Evolutionary conservation across 495 filamentous ascomycete species (phyloP).

Genomic region (Evernia prunastri): DNA sequence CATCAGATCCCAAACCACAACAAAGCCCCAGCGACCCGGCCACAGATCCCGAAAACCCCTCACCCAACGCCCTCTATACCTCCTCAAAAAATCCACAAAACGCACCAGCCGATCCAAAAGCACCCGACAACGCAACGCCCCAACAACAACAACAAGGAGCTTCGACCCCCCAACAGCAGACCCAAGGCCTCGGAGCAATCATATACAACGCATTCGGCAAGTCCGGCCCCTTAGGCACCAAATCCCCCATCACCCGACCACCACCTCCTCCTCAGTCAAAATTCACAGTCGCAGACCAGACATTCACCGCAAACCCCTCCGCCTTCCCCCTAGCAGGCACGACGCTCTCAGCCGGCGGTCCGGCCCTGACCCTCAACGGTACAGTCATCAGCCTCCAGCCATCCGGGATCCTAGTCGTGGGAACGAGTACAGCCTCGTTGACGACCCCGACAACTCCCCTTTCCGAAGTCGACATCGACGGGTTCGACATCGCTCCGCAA

Average conservation of each 20-base stretch:
- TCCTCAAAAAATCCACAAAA: not conserved
- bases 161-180: not conserved
- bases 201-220: constrained; percentile 7
- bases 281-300: constrained; percentile 16
- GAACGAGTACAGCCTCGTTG: not conserved
- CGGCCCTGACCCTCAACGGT: constrained; percentile 8
- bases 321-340: constrained; percentile 11
- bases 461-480: not conserved
- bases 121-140: not conserved
- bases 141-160: too few species aligned
- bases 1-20: too few species aligned
- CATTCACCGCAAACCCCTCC: constrained; percentile 12
- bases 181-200: constrained; percentile 10
- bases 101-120: not conserved
- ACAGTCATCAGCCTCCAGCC: constrained; percentile 12
- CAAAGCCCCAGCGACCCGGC: too few species aligned
- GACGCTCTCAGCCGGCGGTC: constrained; percentile 15
- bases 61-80: too few species aligned
- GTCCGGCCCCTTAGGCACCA: not conserved
- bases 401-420: not conserved
- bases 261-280: not conserved
- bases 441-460: too few species aligned
- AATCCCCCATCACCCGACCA: too few species aligned
- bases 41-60: too few species aligned
- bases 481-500: not conserved